Evolutionary conservation across 2,329 filamentous ascomycete species (phyloP), one percentile per base, ranked within the genome.

Genomic region (Penicillium sp.): DNA sequence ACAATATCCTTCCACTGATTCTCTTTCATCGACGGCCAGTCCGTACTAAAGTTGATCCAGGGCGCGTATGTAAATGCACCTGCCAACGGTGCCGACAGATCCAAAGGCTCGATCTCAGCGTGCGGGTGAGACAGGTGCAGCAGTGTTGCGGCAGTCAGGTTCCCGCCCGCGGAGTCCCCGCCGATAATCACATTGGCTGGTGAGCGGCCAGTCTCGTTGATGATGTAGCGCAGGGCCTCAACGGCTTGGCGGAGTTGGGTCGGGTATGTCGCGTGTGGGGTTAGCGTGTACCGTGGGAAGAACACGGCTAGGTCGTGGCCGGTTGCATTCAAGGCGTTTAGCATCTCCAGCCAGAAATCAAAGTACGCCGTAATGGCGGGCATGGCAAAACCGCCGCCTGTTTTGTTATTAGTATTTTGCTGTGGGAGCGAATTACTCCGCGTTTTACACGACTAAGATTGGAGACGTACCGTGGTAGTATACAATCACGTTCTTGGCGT

Each of bases 331-430:
- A 81, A 66, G 4, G 66, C 64, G 36, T 74, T 62, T 47, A 76
- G 67, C 41, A 81, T 64, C 19, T 75, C 69, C 17, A 63, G 61
- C 57, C 77, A 71, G 73, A 78, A 84, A 10, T 73, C 61, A 40
- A 82, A 68, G 60, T 82, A 77, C 7, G 70, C 72, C 0, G 75
- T 50, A 0, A 56, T 57, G 11, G 72, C 74, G 1, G 80, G 70
- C 26, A 82, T 42, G 3, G 75, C 77, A 64, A 82, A 86, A 6
- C 83, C 83, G 44, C 83, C 83, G 26, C 80, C 79, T 82, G 25
- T 26, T 17, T 17, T 50, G 26, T 41, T 42, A 30, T 37, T 46
- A 26, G 17, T 45, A 41, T 25, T 50, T 60, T 55, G 37, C 41
- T 47, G 22, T 7, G 12, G 31, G 9, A 11, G 25, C 17, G 37